Conservation (phyloP, 2,329 filamentous ascomycete species). For the Ophiostoma pallidulum region DNA sequence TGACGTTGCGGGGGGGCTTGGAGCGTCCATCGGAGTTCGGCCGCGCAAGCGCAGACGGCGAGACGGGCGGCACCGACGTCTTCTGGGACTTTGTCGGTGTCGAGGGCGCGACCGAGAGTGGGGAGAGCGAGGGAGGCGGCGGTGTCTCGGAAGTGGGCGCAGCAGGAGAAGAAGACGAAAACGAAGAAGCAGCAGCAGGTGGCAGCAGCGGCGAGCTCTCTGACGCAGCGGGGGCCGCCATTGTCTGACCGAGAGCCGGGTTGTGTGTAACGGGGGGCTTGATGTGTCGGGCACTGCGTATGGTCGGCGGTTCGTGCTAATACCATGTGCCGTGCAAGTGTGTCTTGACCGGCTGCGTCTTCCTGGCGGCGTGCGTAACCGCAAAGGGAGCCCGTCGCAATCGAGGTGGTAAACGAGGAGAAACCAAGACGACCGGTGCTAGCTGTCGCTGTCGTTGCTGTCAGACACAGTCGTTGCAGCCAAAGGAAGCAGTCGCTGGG, state of each 20-base stretch:
- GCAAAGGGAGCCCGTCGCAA: not conserved
- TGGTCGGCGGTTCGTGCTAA: not conserved
- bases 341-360: too few relatives aligned
- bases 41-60: conserved; percentile 15
- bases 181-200: conserved; percentile 14
- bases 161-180: not conserved
- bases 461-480: not conserved
- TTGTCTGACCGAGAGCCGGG: conserved; percentile 3
- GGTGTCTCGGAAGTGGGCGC: not conserved
- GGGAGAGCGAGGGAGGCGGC: not conserved
- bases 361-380: too few relatives aligned
- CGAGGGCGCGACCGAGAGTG: not conserved
- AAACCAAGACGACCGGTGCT: too few relatives aligned
- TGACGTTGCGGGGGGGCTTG: conserved; percentile 54
- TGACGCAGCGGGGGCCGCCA: conserved; percentile 8
- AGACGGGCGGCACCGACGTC: not conserved
- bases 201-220: conserved; percentile 20
- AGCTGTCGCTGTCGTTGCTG: too few relatives aligned
- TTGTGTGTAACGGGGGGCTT: not conserved
- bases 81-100: not conserved
- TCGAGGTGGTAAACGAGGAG: not conserved
- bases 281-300: not conserved
- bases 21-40: conserved; percentile 26
- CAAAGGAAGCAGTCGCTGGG: not conserved
- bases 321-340: not conserved